Evolutionary conservation across 2,329 filamentous ascomycete species (phyloP), one percentile per base, ranked within the genome.

Genomic region (Tympanopsis confertula): DNA sequence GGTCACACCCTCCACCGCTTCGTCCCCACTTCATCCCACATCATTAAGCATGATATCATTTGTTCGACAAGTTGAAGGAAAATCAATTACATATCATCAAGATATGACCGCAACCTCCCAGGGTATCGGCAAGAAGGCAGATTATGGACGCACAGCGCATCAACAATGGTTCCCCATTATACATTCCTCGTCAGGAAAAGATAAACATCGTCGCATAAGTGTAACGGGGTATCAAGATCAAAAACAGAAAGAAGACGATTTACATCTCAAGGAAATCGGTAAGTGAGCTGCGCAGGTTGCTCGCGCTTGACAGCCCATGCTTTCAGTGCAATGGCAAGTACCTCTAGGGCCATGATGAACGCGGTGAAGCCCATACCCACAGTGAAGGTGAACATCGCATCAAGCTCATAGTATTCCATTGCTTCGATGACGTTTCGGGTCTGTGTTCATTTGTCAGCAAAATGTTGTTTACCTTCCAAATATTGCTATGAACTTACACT

Each of bases 351-450:
- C 83, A 95, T 89, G 37, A 94, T 58, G 37, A 94, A 67, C 2
- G 80, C 82, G 1, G 86, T 84, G 5, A 93, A 55, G 2, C 88
- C 89, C 74, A 93, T 83, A 7, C 78, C 83, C 22, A 94, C 73
- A 0, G 86, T 94, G 59, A 94, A 94, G 43, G 86, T 75, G 58
- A 94, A 91, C 87, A 94, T 95, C 44, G 85, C 85, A 51, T 94
- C 84, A 13, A 94, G 63, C 3, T 78, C 60, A 52, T 88, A 81
- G 40, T 72, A 69, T 42, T 88, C 79, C 65, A 94, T 85, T n/a
- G 78, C 75, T 7, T 68, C 56, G 19, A 95, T 73, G 0, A 82
- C 82, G 51, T 93, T 86, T 39, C 74, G 73, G 43, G 83, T 82
- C 77, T 83, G 43, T 5, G 39, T 4, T 13, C n/a, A 26, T 24